Conservation (phyloP, 805 yeast species). For the Metschnikowia matae region DNA sequence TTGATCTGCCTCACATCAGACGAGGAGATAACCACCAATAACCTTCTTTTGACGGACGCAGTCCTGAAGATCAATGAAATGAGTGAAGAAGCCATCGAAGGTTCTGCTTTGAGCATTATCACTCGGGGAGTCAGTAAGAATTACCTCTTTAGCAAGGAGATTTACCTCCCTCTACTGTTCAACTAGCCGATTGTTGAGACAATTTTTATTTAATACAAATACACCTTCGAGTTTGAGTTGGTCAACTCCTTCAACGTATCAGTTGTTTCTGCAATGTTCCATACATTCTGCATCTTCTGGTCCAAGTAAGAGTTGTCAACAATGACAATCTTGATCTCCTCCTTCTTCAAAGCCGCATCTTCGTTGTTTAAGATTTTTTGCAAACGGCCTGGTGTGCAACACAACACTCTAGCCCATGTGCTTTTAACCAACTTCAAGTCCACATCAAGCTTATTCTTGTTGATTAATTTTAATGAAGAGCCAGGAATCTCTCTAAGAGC, state of each 20-base stretch:
- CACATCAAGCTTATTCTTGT: slow-evolving; percentile 66
- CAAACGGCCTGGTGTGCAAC: slow-evolving; percentile 63
- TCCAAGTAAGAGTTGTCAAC: slow-evolving; percentile 62
- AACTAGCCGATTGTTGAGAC: background rate
- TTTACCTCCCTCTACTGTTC: slow-evolving; percentile 21
- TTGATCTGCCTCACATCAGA: slow-evolving; percentile 17
- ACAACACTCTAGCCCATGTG: slow-evolving; percentile 48
- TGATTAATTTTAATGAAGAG: slow-evolving; percentile 65
- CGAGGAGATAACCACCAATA: slow-evolving; percentile 1
- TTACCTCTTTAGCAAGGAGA: slow-evolving; percentile 25
- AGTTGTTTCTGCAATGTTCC: slow-evolving; percentile 52
- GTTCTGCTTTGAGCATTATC: slow-evolving; percentile 16
- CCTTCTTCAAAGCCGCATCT: slow-evolving; percentile 35
- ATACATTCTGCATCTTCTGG: slow-evolving; percentile 53
- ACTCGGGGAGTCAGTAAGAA: slow-evolving; percentile 23
- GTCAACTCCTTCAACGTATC: slow-evolving; percentile 39
- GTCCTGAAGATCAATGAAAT: slow-evolving; percentile 1
- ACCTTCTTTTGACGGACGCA: background rate
- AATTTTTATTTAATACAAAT: slow-evolving; percentile 39
- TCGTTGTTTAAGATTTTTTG: slow-evolving; percentile 44
- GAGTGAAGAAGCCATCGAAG: slow-evolving; percentile 13
- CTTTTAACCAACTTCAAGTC: slow-evolving; percentile 48
- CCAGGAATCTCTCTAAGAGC: slow-evolving; percentile 47
- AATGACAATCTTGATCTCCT: slow-evolving; percentile 50
- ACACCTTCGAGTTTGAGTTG: slow-evolving; percentile 44